Base-by-base conservation (phyloP, 768 basidiomycete genomes). In the Phanerochaete sordida region DNA sequence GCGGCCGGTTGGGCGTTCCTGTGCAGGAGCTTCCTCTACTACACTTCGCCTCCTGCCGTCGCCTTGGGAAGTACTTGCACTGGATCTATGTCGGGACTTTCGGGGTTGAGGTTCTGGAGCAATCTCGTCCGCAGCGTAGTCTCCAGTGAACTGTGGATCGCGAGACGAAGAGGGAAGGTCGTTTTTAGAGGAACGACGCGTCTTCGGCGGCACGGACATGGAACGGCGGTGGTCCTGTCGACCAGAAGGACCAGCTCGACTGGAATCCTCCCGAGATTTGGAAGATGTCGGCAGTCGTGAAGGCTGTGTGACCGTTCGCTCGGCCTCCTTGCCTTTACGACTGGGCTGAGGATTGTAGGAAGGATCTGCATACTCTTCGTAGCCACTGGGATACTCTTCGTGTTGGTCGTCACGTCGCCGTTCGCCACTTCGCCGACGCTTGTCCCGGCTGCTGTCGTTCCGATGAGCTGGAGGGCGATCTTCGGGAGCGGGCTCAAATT, bases 401-500 rank as follows among this genome's bases (percentile, higher is more conserved):
- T 33, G 37, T 2, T 3, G 21, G 12, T 48, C 47, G 13, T 24
- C 11, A 24, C 19, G 47, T 23, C 47, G 47, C 8, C 24, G 6
- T 26, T 24, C 47, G 27, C 47, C 11, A 19, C 39, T 28, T 26
- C 47, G 23, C 23, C 47, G 23, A 24, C 27, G 47, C 23, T 48
- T 11, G 23, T 51, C 50, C 13, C 50, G 50, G 12, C 50, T 16
- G n/a, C 30, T n/a, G 9, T 6, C 50, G 48, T 28, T 50, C 39
- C 19, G 39, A 43, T 11, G 19, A 6, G 19, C 19, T 6, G 19
- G 8, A 4, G 39, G 8, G 19, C 19, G 39, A 43, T 9, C 39
- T 19, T 33, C n/a, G 19, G 30, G 16, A 33, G 31, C 15, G 23
- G 50, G n/a, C n/a, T 69, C 67, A 27, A 74, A 65, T n/a, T 70